Base-by-base conservation (phyloP, 805 yeast species). In the Blastobotrys mokoenaii region DNA sequence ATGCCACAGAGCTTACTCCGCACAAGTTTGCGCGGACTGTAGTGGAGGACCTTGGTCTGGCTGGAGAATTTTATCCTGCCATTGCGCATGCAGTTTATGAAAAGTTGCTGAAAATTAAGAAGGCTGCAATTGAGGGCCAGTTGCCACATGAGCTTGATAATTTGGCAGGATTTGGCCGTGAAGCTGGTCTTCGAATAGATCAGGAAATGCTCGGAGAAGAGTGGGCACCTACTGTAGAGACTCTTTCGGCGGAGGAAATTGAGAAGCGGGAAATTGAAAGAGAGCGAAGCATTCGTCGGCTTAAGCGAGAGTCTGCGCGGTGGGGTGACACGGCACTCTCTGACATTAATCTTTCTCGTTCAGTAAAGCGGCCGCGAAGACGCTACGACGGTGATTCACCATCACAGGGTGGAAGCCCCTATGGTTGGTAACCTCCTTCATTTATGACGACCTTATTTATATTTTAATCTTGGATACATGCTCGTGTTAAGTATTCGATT, bases 221-320 rank as follows among this genome's bases (percentile, higher is more conserved):
- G 11, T 93, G 96, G 94, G 80, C 82, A 45, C 98, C 98, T 22
- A 73, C 79, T 37, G 82, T 90, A 5, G 97, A 90, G 63, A 77
- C 79, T 11, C 72, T 93, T 48, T 80, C 93, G 1, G 89, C 85
- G 45, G 87, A 89, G 77, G 98, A 93, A 64, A 86, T 93, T 46
- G 97, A 90, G 60, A 82, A 83, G 66, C 76, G 97, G 53, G 97
- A 93, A 61, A 87, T 88, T 54, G 98, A 93, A 65, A 80, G 94
- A 58, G 96, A 89, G 56, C 76, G 97, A 63, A 88, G 84, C 60
- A 73, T 87, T 50, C 77, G 98, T 64, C 79, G 98, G 60, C 72
- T 89, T 60, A 90, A 94, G 70, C 79, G 98, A 65, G 97, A 93
- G 61, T 80, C 88, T 8, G 80, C 85, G 69, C 70, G 87, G 48